Percentiles rank a stretch among this genome's conserved stretches.
These are phyloP conservation scores for Sonneratia alba DNA, from an alignment of 345 rosid genomes.

Conservation along the genomic window DNA sequence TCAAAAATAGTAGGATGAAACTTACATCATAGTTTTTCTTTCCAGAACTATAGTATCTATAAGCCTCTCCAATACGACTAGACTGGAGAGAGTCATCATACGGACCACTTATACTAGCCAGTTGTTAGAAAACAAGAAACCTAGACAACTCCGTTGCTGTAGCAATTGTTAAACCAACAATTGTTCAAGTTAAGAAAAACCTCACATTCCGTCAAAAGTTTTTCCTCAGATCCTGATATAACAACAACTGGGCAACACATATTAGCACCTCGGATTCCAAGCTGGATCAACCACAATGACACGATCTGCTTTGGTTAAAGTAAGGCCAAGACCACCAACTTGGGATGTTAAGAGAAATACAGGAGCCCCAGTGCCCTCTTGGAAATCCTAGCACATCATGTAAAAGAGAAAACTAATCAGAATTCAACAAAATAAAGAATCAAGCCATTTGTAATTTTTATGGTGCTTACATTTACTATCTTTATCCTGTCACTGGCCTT, in stretches of 20 bases:
- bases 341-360: slow-evolving; percentile 92
- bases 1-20: slow-evolving; percentile 2
- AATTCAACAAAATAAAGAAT: neutral
- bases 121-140: neutral
- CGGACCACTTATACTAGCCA: neutral
- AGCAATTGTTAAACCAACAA: neutral
- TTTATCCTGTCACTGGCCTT: slow-evolving; percentile 75
- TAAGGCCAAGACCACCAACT: slow-evolving; percentile 99
- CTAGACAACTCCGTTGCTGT: neutral
- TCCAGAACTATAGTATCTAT: neutral
- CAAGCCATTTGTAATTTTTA: neutral
- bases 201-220: neutral
- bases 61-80: neutral
- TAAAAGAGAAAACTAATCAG: slow-evolving; percentile 12
- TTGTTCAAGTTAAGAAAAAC: neutral
- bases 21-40: neutral
- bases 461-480: slow-evolving; percentile 61
- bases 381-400: slow-evolving; percentile 57
- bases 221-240: neutral
- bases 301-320: slow-evolving; percentile 94
- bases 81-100: neutral
- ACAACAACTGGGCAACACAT: neutral
- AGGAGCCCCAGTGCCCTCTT: slow-evolving; percentile 67
- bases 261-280: slow-evolving; percentile 84
- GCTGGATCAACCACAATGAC: slow-evolving; percentile 98